Conservation (phyloP, 495 filamentous ascomycete genomes). For the Xylaria flabelliformis region DNA sequence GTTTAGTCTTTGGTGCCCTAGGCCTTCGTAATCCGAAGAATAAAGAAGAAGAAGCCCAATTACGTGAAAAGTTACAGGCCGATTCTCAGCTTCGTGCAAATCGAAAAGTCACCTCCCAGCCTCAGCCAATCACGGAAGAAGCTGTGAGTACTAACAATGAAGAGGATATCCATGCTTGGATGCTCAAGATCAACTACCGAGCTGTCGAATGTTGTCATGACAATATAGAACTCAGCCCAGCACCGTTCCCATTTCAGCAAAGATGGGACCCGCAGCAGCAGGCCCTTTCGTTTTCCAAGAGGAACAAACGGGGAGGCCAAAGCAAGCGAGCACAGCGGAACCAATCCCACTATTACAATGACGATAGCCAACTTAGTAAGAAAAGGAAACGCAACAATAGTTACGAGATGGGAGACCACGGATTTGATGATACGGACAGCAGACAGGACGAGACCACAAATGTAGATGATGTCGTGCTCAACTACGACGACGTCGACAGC, state of each 20-base stretch:
- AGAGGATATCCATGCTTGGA: slow-evolving; percentile 65
- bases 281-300: slow-evolving; percentile 35
- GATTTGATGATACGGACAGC: slow-evolving; percentile 28
- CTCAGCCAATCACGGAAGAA: not conserved
- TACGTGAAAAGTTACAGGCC: slow-evolving; percentile 63
- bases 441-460: slow-evolving; percentile 36
- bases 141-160: slow-evolving; percentile 22
- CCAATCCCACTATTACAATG: slow-evolving; percentile 47
- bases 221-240: slow-evolving; percentile 73
- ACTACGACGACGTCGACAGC: slow-evolving; percentile 58
- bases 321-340: slow-evolving; percentile 50
- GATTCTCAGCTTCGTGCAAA: slow-evolving; percentile 42
- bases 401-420: slow-evolving; percentile 37
- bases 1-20: slow-evolving; percentile 76
- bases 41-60: slow-evolving; percentile 68
- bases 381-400: slow-evolving; percentile 59
- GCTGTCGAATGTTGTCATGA: slow-evolving; percentile 86
- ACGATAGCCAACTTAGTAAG: slow-evolving; percentile 55
- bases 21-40: slow-evolving; percentile 71
- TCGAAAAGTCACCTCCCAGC: not conserved
- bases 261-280: slow-evolving; percentile 83
- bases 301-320: slow-evolving; percentile 44
- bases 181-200: slow-evolving; percentile 68
- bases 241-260: slow-evolving; percentile 89
- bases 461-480: slow-evolving; percentile 48